phyloP scores from a whole-genome alignment of 1,139 yeast genomes.

The Candida albicans region DNA sequence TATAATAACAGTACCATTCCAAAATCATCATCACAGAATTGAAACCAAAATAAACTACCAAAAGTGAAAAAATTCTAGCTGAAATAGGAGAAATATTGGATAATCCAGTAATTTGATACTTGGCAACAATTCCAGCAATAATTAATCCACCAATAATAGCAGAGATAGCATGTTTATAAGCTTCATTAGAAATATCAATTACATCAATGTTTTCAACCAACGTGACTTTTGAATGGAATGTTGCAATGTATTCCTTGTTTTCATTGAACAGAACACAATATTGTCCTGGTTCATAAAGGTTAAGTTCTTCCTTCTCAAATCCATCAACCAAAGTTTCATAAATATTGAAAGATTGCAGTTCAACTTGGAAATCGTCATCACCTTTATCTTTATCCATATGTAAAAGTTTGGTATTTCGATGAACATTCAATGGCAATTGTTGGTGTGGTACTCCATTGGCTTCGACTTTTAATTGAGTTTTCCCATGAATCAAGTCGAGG shows the following conservation, averaged over 20 bases:
- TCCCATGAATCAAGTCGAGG: not conserved
- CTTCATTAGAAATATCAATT: not conserved
- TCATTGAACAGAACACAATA: conserved; percentile 5
- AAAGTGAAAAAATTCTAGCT: not conserved
- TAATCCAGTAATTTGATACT: not conserved
- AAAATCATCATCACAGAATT: not conserved
- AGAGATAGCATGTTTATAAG: not conserved
- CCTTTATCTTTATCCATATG: conserved; percentile 3
- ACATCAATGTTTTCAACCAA: not conserved
- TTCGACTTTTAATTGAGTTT: not conserved
- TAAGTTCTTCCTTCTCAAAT: not conserved
- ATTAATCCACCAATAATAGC: conserved; percentile 1
- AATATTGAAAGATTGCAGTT: not conserved
- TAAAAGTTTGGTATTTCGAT: conserved; percentile 1
- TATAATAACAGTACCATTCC: not conserved
- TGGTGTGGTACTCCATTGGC: not conserved
- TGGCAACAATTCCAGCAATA: not conserved
- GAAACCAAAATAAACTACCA: not conserved
- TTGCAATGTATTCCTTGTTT: not conserved
- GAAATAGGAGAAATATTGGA: not conserved
- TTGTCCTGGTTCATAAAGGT: not conserved
- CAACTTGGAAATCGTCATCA: not conserved
- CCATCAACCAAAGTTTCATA: not conserved
- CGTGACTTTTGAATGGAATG: not conserved
- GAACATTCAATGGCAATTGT: conserved; percentile 3